Evolutionary conservation across 441 rosid genomes (phyloP), one percentile per base, ranked within the genome.

Genomic region (Capsella rubella): DNA sequence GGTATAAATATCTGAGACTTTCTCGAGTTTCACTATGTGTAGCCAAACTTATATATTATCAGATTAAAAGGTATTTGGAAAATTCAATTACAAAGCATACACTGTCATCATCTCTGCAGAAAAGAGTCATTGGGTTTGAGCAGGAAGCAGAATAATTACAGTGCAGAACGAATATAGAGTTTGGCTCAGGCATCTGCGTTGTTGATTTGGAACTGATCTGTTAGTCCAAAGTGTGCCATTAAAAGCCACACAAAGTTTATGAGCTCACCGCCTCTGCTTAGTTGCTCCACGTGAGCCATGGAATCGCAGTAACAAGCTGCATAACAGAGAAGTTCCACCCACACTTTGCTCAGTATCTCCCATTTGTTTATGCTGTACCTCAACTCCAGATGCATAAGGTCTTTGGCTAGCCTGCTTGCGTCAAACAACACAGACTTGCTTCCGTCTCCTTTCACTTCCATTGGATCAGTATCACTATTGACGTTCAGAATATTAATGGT

Each of bases 361-460:
- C 91, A 88, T 50, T 83, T 85, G 28, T 73, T 46, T 53, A 25
- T 57, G 0, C 15, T 11, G 5, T 47, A 1, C 2, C 11, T 59
- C 15, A 61, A 28, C 42, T 74, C 61, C 62, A 85, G 5, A 10
- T 10, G 42, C 4, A 0, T 3, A 15, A 90, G 80, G n/a, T 78
- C 79, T 53, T 87, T 78, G 0, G 91, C 90, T 69, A 90, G 40
- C 72, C 77, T 83, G 25, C 87, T 74, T 0, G 80, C 90, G 62
- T 86, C 89, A 29, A 90, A 86, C 79, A 90, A 28, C 31, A 87
- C 89, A 0, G 91, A 87, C 59, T 84, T 87, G 82, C 96, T 88
- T 64, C 85, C 35, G 16, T 86, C 90, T 46, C 90, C 92, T 55
- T 86, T 87, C 58, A 87, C 83, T 0, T 40, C 62, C 6, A 72